A percentile compares a stretch with the other conserved stretches of the same genome.
phyloP scores from a whole-genome alignment of 306 rosid species.

The Acacia crassicarpa region DNA sequence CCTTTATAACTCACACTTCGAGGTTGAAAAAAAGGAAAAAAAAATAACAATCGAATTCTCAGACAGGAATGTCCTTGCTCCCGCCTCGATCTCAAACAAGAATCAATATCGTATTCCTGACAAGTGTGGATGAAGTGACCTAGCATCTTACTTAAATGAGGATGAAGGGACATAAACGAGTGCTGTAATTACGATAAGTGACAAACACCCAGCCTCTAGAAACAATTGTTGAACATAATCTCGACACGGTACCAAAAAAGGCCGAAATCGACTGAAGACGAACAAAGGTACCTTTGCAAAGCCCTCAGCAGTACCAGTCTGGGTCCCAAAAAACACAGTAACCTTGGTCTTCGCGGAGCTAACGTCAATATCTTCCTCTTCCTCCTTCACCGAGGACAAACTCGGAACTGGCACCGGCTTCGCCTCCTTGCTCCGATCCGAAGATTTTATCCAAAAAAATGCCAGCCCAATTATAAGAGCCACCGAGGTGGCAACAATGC shows the following conservation, averaged over 20 bases:
- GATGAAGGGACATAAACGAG: neutral
- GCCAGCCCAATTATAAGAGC: conserved; percentile 68
- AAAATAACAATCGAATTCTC: neutral
- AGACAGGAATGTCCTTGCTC: neutral
- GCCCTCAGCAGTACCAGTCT: conserved; percentile 92
- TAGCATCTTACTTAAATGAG: neutral
- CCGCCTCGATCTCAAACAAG: neutral
- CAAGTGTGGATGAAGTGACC: neutral
- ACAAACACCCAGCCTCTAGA: neutral
- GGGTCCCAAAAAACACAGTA: conserved; percentile 78
- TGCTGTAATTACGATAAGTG: neutral
- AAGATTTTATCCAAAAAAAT: conserved; percentile 64
- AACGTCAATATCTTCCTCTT: conserved; percentile 64
- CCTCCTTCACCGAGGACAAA: conserved; percentile 39
- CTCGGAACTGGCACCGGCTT: conserved; percentile 63
- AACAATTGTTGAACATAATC: neutral
- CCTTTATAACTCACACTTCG: neutral
- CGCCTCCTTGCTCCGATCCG: conserved; percentile 66
- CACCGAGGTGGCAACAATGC: conserved; percentile 56
- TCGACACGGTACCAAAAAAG: neutral
- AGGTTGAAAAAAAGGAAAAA: neutral
- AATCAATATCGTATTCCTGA: neutral
- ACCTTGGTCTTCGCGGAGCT: conserved; percentile 69
- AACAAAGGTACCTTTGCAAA: conserved; percentile 65
- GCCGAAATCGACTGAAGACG: neutral